Conservation (phyloP, 768 basidiomycete species). For the Tulasnella sp. region DNA sequence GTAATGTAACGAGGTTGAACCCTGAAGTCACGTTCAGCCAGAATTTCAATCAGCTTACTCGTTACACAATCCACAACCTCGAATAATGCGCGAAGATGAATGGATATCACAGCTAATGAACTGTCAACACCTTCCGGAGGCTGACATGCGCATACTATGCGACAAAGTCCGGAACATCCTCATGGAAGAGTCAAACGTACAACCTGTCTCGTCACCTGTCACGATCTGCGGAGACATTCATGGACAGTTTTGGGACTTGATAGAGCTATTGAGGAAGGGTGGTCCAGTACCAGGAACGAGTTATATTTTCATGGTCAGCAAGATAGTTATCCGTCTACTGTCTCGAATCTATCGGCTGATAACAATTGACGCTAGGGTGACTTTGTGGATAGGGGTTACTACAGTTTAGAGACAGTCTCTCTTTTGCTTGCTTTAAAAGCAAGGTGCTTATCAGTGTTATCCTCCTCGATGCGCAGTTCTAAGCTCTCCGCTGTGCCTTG, state of each 20-base stretch:
- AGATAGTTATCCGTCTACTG: constrained; percentile 1
- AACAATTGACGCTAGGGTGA: constrained; percentile 50
- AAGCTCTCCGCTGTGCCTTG: too few species aligned
- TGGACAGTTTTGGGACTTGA: constrained; percentile 34
- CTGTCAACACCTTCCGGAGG: constrained; percentile 30
- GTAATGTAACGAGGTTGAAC: too few species aligned
- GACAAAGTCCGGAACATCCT: constrained; percentile 27
- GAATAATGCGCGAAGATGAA: constrained; percentile 5
- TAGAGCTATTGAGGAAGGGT: constrained; percentile 77
- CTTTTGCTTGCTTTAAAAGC: constrained; percentile 81
- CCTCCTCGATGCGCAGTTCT: too few species aligned
- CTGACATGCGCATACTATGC: constrained; percentile 29
- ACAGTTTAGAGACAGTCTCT: constrained; percentile 90
- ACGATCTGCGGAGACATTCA: constrained; percentile 35
- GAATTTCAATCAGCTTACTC: too few species aligned
- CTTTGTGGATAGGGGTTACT: constrained; percentile 94
- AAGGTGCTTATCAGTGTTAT: constrained; percentile 50
- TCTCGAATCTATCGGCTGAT: background rate
- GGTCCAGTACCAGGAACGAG: constrained; percentile 80
- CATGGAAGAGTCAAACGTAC: constrained; percentile 33
- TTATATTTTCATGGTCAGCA: constrained; percentile 71
- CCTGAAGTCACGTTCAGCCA: too few species aligned
- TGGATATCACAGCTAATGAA: constrained; percentile 24
- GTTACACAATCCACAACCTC: too few species aligned
- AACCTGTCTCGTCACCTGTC: constrained; percentile 31